Conservation (phyloP, 352 stramenopile species). For the Phytophthora idaei region DNA sequence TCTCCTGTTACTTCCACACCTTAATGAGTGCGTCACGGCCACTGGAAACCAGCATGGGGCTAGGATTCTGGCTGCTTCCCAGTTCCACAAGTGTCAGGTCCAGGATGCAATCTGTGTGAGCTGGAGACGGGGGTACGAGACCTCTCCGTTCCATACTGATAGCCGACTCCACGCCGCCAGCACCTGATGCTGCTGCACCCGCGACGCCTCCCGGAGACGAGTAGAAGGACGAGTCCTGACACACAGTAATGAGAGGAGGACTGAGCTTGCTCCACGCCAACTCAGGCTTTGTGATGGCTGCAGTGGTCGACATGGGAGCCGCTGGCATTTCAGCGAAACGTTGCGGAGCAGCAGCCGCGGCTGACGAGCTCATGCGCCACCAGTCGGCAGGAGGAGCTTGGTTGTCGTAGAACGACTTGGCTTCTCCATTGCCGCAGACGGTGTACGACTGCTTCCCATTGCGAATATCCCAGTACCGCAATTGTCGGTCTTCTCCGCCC, state of each 20-base stretch:
- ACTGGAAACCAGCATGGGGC: slow-evolving; percentile 91
- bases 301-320: slow-evolving; percentile 27
- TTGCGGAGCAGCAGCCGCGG: slow-evolving; percentile 21
- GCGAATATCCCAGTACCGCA: slow-evolving; percentile 98
- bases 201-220: slow-evolving; percentile 50
- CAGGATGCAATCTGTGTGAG: slow-evolving; percentile 94
- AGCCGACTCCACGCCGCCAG: slow-evolving; percentile 68
- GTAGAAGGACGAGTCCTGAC: slow-evolving; percentile 82
- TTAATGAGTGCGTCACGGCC: slow-evolving; percentile 96
- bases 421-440: slow-evolving; percentile 87
- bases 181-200: slow-evolving; percentile 50
- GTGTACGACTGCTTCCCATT: slow-evolving; percentile 94
- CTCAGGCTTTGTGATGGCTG: slow-evolving; percentile 76
- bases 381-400: slow-evolving; percentile 76
- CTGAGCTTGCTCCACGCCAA: slow-evolving; percentile 89
- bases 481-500: slow-evolving; percentile 93
- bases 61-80: slow-evolving; percentile 55
- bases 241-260: slow-evolving; percentile 84
- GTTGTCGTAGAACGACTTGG: slow-evolving; percentile 90
- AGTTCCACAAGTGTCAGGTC: slow-evolving; percentile 96
- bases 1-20: slow-evolving; percentile 89
- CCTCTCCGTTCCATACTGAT: slow-evolving; percentile 90
- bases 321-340: slow-evolving; percentile 41
- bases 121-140: slow-evolving; percentile 82
- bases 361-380: slow-evolving; percentile 80